Conservation (phyloP, 2,329 filamentous ascomycete genomes). For the Beauveria varroae region DNA sequence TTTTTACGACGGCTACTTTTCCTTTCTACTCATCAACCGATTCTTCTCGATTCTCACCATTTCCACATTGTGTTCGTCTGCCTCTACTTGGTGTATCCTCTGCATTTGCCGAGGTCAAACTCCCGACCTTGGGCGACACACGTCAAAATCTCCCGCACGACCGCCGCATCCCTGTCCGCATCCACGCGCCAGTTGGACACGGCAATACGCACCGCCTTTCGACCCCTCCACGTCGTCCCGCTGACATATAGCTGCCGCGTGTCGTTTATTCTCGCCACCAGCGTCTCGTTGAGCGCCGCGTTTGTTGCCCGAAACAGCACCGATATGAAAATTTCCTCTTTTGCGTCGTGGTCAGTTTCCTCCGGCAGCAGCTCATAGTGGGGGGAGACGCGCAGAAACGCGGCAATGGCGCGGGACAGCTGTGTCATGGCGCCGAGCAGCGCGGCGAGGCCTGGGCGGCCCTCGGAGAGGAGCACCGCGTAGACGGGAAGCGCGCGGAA, state of each 20-base stretch:
- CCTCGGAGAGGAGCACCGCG: constrained; percentile 68
- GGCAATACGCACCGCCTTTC: constrained; percentile 71
- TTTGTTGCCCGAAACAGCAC: constrained; percentile 73
- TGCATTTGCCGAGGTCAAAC: constrained; percentile 19
- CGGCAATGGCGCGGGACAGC: constrained; percentile 61
- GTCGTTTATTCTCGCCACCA: constrained; percentile 68
- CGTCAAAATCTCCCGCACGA: constrained; percentile 58
- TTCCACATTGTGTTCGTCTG: not conserved
- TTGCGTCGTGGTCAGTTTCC: constrained; percentile 16
- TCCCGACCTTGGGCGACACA: constrained; percentile 31
- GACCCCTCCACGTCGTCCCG: constrained; percentile 69
- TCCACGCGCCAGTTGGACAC: constrained; percentile 80
- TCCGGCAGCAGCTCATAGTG: constrained; percentile 60
- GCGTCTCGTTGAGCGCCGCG: constrained; percentile 48
- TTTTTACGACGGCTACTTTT: not conserved
- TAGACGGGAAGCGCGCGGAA: constrained; percentile 91
- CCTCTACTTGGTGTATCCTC: not conserved
- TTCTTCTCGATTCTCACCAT: not conserved
- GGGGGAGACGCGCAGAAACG: constrained; percentile 51
- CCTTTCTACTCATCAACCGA: no score
- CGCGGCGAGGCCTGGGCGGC: constrained; percentile 56
- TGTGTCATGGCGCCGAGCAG: constrained; percentile 67
- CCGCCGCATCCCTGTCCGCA: constrained; percentile 54
- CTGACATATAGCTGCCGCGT: constrained; percentile 74
- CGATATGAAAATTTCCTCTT: constrained; percentile 47